Evolutionary conservation across 1,139 yeast species (phyloP), one percentile per base, ranked within the genome.

Genomic region (Kodamaea alishanica): DNA sequence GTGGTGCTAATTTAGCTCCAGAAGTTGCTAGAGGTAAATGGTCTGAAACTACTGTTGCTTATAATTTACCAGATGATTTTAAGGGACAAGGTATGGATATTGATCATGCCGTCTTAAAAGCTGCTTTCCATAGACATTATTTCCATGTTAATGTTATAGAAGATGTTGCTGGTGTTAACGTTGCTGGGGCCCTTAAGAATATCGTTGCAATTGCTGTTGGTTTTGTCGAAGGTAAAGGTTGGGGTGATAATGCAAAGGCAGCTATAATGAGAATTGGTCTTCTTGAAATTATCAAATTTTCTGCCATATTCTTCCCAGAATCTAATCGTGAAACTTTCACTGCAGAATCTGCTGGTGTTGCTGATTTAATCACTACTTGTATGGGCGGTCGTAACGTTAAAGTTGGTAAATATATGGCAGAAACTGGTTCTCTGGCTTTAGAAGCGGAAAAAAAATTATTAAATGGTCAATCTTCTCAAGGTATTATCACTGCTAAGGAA

Each of bases 211-310:
- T 68, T 42, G 72, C 75, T 7, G 77, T 69, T 22, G 77, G 77
- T 5, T 69, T 71, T 39, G 76, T 71, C 28, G 75, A 69, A 48
- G 77, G 77, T 24, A 59, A 61, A 40, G 74, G 74, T 22, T 71
- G 77, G 77, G 77, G 77, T 48, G 77, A 71, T 52, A 71, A 71
- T 47, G 77, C 77, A 35, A 71, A 71, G 52, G 67, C 75, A 10
- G 77, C 76, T 33, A 63, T 71, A 40, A 71, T 71, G 77, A 59
- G 77, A 52, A 64, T 70, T 38, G 77, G 77, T 3, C 59, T 71
- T 39, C 52, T 63, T 42, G 77, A 71, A 51, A 69, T 63, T 39
- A 69, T 71, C 49, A 60, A 61, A 39, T 71, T 71, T 44, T 66
- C 75, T 15, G 57, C 60, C 41, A 59, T 55, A 26, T 69, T 68